Conservation (phyloP, 495 filamentous ascomycete species). For the Penicillium simplicissimum region DNA sequence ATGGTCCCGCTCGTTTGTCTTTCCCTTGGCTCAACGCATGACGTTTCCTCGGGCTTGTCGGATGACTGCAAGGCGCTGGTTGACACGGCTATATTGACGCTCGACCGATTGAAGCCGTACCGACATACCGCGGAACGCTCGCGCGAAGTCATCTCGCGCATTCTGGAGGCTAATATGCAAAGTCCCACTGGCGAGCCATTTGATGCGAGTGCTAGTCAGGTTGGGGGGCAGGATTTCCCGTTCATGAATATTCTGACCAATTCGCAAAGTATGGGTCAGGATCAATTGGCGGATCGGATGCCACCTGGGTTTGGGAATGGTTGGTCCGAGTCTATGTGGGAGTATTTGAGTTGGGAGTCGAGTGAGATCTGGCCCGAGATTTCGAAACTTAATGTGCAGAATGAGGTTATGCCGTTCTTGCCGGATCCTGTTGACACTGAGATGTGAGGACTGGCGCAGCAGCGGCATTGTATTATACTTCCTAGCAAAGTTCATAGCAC, state of each 20-base stretch:
- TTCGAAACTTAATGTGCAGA: slow-evolving; percentile 6
- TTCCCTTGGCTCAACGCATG: slow-evolving; percentile 42
- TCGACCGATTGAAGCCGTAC: slow-evolving; percentile 65
- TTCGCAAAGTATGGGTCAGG: neutral
- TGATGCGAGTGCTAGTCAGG: slow-evolving; percentile 2
- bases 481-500: neutral
- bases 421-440: neutral
- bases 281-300: slow-evolving; percentile 14
- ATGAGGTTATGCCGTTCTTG: slow-evolving; percentile 9
- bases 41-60: slow-evolving; percentile 49
- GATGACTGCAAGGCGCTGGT: slow-evolving; percentile 47
- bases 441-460: neutral
- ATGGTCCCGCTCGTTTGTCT: slow-evolving; percentile 72
- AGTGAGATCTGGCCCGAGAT: slow-evolving; percentile 24
- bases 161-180: slow-evolving; percentile 55
- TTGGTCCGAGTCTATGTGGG: slow-evolving; percentile 30
- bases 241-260: neutral
- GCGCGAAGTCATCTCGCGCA: slow-evolving; percentile 60
- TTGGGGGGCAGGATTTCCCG: neutral
- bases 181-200: neutral
- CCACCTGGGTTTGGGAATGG: slow-evolving; percentile 19
- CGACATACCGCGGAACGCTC: slow-evolving; percentile 63
- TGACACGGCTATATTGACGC: slow-evolving; percentile 61
- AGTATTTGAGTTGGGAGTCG: slow-evolving; percentile 32
- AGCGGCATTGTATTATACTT: neutral